Evolutionary conservation across 2,329 filamentous ascomycete genomes (phyloP), one percentile per base, ranked within the genome.

Genomic region (Neurospora crassa): DNA sequence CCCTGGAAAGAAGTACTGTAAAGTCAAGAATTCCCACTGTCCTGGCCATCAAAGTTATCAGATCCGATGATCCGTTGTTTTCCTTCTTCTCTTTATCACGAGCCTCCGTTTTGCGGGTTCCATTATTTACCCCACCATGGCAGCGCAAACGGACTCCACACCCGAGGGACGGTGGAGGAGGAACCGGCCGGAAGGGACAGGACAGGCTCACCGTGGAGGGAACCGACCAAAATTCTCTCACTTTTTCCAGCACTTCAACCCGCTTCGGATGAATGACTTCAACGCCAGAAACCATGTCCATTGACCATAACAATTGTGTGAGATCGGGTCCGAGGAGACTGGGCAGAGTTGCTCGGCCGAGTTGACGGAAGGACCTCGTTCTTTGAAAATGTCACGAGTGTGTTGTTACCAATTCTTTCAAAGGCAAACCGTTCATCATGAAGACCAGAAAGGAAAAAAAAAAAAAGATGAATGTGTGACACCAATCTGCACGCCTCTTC

Each of bases 31-130:
- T 5, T n/a, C 53, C 24, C 34, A 8, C 34, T 8, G 12, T 68
- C 37, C 43, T 41, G 34, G 12, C 70, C 70, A 69, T 71, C 68
- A 72, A 68, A 68, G 68, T 72, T 72, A 72, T 72, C 71, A 70
- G 71, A 72, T 72, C 71, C 68, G 71, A 63, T 47, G 68, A 47
- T 69, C 68, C 67, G 41, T 37, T 43, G 18, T 45, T 47, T 47
- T 18, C 5, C 14, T n/a, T 47, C 16, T 10, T 16, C 14, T 47
- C 16, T 63, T 8, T n/a, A n/a, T n/a, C 37, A 69, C 45, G 34
- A 40, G 43, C 43, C 12, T 20, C 68, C 24, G 29, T 40, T 40
- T 20, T 53, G 18, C 29, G 12, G 12, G 68, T 37, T 12, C 53
- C 53, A 63, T 3, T 63, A 29, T 63, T 63, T 6, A 63, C 53